phyloP scores from a whole-genome alignment of 2,329 filamentous ascomycete genomes.

The Septoria linicola region DNA sequence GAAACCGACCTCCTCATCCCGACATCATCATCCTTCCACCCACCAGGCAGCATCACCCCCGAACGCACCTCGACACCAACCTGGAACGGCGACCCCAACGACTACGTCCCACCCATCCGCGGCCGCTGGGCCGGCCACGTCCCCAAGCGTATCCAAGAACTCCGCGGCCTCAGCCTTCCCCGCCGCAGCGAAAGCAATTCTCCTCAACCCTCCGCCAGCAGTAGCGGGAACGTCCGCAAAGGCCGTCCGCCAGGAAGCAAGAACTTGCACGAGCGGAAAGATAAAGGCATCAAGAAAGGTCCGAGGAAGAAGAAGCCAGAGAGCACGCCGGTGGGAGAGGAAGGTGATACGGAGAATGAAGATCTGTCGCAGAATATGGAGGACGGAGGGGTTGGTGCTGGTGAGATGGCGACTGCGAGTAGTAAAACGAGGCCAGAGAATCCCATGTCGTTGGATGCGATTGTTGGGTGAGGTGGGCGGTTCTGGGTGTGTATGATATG shows the following conservation, averaged over 20 bases:
- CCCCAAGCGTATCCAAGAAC: slow-evolving; percentile 48
- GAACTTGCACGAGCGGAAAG: slow-evolving; percentile 47
- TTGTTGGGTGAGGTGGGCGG: slow-evolving; percentile 8
- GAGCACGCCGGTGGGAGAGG: background rate
- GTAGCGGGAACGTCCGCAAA: slow-evolving; percentile 29
- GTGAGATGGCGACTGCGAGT: background rate
- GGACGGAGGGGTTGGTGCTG: background rate
- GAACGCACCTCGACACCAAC: slow-evolving; percentile 25
- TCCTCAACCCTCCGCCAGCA: slow-evolving; percentile 16
- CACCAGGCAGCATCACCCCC: slow-evolving; percentile 27
- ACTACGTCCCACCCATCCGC: slow-evolving; percentile 28
- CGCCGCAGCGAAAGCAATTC: slow-evolving; percentile 24
- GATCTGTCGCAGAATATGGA: background rate
- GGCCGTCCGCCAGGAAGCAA: slow-evolving; percentile 48
- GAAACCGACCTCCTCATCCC: slow-evolving; percentile 11
- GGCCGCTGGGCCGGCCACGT: slow-evolving; percentile 36
- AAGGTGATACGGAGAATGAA: background rate
- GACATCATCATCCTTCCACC: background rate
- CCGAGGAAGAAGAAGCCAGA: slow-evolving; percentile 38
- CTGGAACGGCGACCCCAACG: slow-evolving; percentile 17
- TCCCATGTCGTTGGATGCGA: slow-evolving; percentile 16
- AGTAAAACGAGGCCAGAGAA: background rate
- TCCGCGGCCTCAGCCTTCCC: slow-evolving; percentile 44
- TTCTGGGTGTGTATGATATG: too few relatives aligned
- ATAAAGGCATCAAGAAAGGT: slow-evolving; percentile 52